Evolutionary conservation across 768 basidiomycete species (phyloP).

Genomic region (Suillus hirtellus): DNA sequence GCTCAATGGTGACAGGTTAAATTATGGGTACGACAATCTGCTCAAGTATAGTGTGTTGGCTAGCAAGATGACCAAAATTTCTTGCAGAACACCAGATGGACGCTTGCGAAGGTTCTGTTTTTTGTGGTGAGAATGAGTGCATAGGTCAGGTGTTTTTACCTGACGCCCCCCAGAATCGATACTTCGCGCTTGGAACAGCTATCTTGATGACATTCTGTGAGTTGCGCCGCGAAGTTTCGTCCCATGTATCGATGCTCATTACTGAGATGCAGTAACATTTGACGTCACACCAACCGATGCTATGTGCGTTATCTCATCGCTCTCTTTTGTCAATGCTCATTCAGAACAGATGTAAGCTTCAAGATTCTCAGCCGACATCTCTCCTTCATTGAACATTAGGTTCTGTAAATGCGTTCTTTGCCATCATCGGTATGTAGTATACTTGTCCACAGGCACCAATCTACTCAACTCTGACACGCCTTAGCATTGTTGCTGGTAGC

Average conservation of each 20-base stretch:
- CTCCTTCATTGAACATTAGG: not conserved
- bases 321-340: not conserved
- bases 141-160: not conserved
- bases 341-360: constrained; percentile 1
- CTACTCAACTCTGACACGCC: not conserved
- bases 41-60: not conserved
- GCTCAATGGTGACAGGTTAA: constrained; percentile 1
- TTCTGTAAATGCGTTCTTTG: constrained; percentile 6
- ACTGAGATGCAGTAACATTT: not conserved
- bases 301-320: not conserved
- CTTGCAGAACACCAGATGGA: constrained; percentile 7
- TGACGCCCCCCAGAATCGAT: constrained; percentile 7
- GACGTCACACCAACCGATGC: not conserved
- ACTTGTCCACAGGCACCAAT: not conserved
- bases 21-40: constrained; percentile 11
- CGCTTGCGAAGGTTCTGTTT: constrained; percentile 4
- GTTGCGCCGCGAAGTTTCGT: not conserved
- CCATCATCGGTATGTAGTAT: not conserved
- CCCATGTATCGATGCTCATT: not conserved
- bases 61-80: not conserved
- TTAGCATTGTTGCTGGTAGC: constrained; percentile 5
- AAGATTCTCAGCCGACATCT: not conserved
- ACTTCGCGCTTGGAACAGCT: constrained; percentile 7
- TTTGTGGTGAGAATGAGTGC: constrained; percentile 2
- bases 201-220: constrained; percentile 8